Evolutionary conservation across 2,329 filamentous ascomycete species (phyloP).

Genomic region (Pseudogymnoascus sp.): DNA sequence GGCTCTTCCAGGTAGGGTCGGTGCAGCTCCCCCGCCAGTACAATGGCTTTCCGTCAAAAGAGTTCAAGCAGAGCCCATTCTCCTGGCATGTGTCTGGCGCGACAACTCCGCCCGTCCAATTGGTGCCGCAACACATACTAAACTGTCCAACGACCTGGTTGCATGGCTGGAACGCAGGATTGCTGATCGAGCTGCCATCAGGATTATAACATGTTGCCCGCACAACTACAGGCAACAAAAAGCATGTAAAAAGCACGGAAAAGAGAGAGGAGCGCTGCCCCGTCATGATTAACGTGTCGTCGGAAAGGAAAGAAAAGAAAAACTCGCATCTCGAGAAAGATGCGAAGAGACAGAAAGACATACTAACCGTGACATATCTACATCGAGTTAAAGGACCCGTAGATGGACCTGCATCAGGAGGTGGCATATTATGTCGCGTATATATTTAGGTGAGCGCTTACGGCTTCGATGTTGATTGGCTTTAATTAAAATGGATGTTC

Average conservation of each 20-base stretch:
- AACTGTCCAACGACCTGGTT: slow-evolving; percentile 7
- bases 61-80: slow-evolving; percentile 7
- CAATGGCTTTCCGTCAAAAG: background rate
- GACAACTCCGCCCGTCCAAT: background rate
- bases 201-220: slow-evolving; percentile 1
- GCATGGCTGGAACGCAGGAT: slow-evolving; percentile 8
- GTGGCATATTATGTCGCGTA: background rate
- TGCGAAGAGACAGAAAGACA: background rate
- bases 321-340: background rate
- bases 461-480: background rate
- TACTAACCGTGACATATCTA: background rate
- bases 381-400: background rate
- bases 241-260: background rate
- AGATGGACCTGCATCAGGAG: background rate
- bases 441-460: background rate
- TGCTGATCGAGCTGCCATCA: slow-evolving; percentile 1
- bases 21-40: slow-evolving; percentile 8
- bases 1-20: slow-evolving; percentile 8
- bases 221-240: background rate
- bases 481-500: background rate
- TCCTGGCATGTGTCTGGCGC: slow-evolving; percentile 2
- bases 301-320: background rate
- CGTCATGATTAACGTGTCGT: background rate
- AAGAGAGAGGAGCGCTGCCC: background rate
- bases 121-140: slow-evolving; percentile 8